Conservation (phyloP, 2,329 filamentous ascomycete species). For the Fusarium hostae region DNA sequence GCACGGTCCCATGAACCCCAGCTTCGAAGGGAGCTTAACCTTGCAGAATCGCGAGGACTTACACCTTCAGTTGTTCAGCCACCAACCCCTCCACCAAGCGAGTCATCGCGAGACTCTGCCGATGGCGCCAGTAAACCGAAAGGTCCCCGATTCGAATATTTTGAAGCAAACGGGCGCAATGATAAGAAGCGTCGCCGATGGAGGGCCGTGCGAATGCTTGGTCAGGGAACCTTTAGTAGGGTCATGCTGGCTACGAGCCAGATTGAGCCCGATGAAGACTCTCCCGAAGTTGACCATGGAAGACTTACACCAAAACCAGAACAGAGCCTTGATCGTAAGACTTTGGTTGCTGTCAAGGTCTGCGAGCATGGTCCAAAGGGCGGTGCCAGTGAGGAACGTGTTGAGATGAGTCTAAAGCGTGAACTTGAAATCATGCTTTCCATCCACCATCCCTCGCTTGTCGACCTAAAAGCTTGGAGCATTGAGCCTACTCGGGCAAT, state of each 20-base stretch:
- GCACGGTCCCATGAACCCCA: conserved; percentile 55
- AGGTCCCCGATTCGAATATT: conserved; percentile 67
- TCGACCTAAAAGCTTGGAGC: conserved; percentile 91
- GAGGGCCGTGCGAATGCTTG: conserved; percentile 81
- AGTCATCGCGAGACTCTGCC: conserved; percentile 65
- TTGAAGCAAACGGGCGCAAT: conserved; percentile 73
- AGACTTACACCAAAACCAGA: conserved; percentile 45
- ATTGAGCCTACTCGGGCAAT: conserved; percentile 85
- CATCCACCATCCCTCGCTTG: conserved; percentile 88
- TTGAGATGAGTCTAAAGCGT: conserved; percentile 92
- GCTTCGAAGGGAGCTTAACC: conserved; percentile 79
- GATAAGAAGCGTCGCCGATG: conserved; percentile 80
- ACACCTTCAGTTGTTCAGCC: conserved; percentile 68
- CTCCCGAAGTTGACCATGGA: conserved; percentile 51
- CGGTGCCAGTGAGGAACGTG: conserved; percentile 89
- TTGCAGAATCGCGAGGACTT: conserved; percentile 82
- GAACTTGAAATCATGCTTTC: conserved; percentile 94
- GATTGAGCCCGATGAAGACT: conserved; percentile 62
- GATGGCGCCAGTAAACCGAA: conserved; percentile 56
- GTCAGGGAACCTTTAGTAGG: conserved; percentile 94
- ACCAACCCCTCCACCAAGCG: conserved; percentile 85
- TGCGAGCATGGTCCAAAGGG: conserved; percentile 95
- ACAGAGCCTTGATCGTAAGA: conserved; percentile 68
- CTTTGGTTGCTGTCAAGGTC: conserved; percentile 92
- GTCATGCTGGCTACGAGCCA: conserved; percentile 92